These are phyloP conservation scores for Paramarasmius palmivorus DNA, from an alignment of 1,284 basidiomycete genomes.

Conservation along the genomic window DNA sequence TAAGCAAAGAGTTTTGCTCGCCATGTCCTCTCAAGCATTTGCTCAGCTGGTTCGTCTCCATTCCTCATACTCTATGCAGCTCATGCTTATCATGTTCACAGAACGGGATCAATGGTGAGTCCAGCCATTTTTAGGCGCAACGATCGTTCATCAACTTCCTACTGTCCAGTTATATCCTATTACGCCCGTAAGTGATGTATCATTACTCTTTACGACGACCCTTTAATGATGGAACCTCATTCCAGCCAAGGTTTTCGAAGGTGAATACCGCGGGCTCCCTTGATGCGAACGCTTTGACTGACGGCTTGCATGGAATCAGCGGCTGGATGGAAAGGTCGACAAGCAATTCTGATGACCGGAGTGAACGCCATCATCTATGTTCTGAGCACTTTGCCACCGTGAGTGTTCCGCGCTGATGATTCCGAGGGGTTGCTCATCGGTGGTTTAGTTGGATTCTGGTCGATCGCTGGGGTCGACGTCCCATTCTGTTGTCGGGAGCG, in stretches of 20 bases:
- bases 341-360: conserved; percentile 96
- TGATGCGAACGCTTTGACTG: not conserved
- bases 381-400: conserved; percentile 82
- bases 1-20: conserved; percentile 86
- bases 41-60: conserved; percentile 77
- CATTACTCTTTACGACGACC: not conserved
- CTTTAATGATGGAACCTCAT: not conserved
- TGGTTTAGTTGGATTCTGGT: conserved; percentile 87
- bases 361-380: conserved; percentile 91
- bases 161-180: conserved; percentile 84
- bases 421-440: conserved; percentile 5
- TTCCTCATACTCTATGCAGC: not conserved
- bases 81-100: conserved; percentile 28
- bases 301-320: conserved; percentile 44
- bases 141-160: not conserved
- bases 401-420: conserved; percentile 28
- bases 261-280: conserved; percentile 36
- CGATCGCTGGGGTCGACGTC: conserved; percentile 88
- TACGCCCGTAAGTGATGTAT: conserved; percentile 76
- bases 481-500: conserved; percentile 90
- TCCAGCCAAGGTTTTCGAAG: conserved; percentile 81
- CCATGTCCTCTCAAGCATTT: conserved; percentile 97
- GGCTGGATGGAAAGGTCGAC: conserved; percentile 95
- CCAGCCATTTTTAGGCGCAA: not conserved
- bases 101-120: conserved; percentile 88